A percentile compares a stretch with the other conserved stretches of the same genome.
phyloP scores from a whole-genome alignment of 2,329 filamentous ascomycete genomes.

The Canariomyces notabilis region DNA sequence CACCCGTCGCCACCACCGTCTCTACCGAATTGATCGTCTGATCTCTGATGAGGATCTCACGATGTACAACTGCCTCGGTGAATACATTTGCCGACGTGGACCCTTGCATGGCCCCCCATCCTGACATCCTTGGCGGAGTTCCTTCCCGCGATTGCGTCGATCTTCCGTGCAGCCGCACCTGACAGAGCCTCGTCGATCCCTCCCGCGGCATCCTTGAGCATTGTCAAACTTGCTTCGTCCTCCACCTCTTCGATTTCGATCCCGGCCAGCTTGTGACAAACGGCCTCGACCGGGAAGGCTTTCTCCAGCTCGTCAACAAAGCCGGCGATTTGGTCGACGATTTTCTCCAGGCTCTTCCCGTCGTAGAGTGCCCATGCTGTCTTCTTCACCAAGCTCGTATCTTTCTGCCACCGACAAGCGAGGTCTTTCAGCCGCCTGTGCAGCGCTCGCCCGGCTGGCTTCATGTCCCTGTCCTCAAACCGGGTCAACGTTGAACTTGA shows the following conservation, averaged over 20 bases:
- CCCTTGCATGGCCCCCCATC: constrained; percentile 1
- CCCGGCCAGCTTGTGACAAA: constrained; percentile 15
- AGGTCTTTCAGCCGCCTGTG: constrained; percentile 4
- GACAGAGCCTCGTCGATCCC: too few relatives aligned
- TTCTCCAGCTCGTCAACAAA: constrained; percentile 28
- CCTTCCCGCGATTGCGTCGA: constrained; percentile 4
- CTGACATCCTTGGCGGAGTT: constrained; percentile 8
- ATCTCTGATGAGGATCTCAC: neutral
- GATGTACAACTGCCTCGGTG: neutral
- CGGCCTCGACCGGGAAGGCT: constrained; percentile 19
- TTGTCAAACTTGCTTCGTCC: constrained; percentile 22
- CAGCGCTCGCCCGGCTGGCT: too few relatives aligned
- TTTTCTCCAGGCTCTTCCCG: constrained; percentile 18
- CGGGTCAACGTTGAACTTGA: too few relatives aligned
- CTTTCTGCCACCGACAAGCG: constrained; percentile 15
- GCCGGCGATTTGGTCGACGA: constrained; percentile 26
- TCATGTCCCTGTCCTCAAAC: constrained; percentile 2
- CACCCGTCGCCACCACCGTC: constrained; percentile 5
- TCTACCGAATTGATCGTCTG: constrained; percentile 5
- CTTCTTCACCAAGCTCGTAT: constrained; percentile 21
- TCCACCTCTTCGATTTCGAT: constrained; percentile 24
- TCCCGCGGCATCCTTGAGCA: constrained; percentile 15
- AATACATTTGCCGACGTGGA: constrained; percentile 6
- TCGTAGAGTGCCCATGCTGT: constrained; percentile 25
- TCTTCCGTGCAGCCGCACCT: too few relatives aligned